A percentile compares a stretch with the other conserved stretches of the same genome.
Conservation (phyloP, 202 grass and related monocot species). For the Elaeis oleifera region DNA sequence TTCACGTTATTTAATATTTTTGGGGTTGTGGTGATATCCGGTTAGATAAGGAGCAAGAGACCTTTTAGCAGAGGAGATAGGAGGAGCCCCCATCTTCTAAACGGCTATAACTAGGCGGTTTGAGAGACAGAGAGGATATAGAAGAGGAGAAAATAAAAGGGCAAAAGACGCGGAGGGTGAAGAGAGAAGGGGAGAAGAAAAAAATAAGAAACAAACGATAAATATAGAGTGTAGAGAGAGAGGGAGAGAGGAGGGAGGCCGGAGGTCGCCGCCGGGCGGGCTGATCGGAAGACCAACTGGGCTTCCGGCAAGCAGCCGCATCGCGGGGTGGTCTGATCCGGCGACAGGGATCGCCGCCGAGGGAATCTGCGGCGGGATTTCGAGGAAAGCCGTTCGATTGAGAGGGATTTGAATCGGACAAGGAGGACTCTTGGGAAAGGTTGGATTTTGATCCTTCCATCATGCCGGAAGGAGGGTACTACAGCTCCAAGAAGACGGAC, state of each 20-base stretch:
- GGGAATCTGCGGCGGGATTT: neutral
- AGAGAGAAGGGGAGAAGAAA: no score
- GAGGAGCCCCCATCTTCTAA: slow-evolving; percentile 5
- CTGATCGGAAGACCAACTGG: no score
- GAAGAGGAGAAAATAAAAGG: no score
- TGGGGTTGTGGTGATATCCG: no score
- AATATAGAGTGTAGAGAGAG: slow-evolving; percentile 9
- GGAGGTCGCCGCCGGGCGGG: slow-evolving; percentile 1
- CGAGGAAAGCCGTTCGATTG: neutral
- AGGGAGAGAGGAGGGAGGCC: slow-evolving; percentile 1
- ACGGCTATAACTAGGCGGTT: slow-evolving; percentile 48
- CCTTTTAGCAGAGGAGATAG: neutral
- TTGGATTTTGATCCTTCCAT: no score
- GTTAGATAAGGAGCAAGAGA: no score
- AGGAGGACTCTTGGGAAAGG: no score
- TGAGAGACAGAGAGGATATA: neutral
- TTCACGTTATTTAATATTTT: no score
- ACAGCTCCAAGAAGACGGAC: slow-evolving; percentile 86
- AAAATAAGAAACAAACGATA: slow-evolving; percentile 9
- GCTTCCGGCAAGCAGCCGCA: no score
- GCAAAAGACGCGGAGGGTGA: no score
- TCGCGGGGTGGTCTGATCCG: no score
- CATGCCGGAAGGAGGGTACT: slow-evolving; percentile 69
- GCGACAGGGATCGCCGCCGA: neutral
- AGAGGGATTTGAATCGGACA: no score